Evolutionary conservation across 148 eudicot species (phyloP).

Genomic region (Diospyros lotus): DNA sequence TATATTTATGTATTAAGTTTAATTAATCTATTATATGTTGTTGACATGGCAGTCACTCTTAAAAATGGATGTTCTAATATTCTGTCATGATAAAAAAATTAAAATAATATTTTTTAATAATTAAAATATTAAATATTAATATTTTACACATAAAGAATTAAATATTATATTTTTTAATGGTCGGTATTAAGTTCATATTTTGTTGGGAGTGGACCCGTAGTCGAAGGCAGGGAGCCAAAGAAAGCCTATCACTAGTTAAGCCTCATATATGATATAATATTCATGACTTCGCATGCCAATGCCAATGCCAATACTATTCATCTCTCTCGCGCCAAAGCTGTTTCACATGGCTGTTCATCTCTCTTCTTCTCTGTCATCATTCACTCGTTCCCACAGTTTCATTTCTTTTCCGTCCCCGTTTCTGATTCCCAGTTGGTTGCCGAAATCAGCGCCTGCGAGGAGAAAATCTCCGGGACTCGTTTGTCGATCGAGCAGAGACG

Average conservation of each 20-base stretch:
- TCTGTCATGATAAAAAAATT: no score
- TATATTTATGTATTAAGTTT: no score
- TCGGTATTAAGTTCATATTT: no score
- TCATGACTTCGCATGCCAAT: conserved; percentile 6
- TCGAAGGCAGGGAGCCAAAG: conserved; percentile 23
- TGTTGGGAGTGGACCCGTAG: no score
- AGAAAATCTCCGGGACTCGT: conserved; percentile 25
- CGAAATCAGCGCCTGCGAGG: conserved; percentile 14
- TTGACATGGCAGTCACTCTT: no score
- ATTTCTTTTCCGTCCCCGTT: conserved; percentile 15
- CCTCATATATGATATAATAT: neutral
- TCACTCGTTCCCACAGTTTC: conserved; percentile 24
- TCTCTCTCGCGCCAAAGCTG: conserved; percentile 3
- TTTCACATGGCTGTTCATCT: conserved; percentile 28
- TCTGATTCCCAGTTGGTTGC: conserved; percentile 14
- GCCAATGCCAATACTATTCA: neutral
- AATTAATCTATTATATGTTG: no score
- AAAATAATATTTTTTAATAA: no score
- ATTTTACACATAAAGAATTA: no score
- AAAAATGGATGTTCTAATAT: no score
- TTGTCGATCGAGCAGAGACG: conserved; percentile 37
- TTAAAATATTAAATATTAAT: no score
- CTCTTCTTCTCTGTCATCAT: conserved; percentile 23
- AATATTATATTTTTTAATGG: no score
- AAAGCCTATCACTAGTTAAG: conserved; percentile 44